phyloP scores from a whole-genome alignment of 225 moss, liverwort and hornwort species.

The Thuidium tamariscinum region DNA sequence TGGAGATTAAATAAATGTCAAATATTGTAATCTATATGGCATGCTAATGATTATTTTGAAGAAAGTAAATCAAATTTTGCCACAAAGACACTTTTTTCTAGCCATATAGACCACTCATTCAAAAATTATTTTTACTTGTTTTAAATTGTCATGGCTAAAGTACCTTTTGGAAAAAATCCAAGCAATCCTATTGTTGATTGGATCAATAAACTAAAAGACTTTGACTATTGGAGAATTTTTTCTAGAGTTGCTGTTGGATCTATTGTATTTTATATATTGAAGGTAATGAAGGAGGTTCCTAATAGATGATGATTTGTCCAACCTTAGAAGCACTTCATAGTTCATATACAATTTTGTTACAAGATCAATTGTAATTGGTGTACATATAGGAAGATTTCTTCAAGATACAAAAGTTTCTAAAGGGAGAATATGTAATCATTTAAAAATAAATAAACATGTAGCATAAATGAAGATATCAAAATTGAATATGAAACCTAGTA shows the following conservation, averaged over 20 bases:
- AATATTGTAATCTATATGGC: neutral
- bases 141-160: neutral
- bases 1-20: neutral
- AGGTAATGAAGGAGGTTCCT: conserved; percentile 14
- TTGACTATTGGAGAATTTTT: conserved; percentile 14
- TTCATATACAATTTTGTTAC: neutral
- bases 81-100: neutral
- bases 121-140: neutral
- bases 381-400: neutral
- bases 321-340: neutral
- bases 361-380: neutral
- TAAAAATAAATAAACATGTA: neutral
- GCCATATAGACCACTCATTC: neutral
- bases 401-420: neutral
- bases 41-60: neutral
- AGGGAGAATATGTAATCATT: neutral
- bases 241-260: conserved; percentile 15
- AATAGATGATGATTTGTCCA: neutral
- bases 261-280: conserved; percentile 13
- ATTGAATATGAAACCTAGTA: neutral
- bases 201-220: neutral
- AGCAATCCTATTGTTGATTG: neutral
- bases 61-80: neutral
- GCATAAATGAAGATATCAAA: neutral
- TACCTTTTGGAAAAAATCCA: neutral